phyloP scores from a whole-genome alignment of 805 yeast species.

The Lipomyces starkeyi region DNA sequence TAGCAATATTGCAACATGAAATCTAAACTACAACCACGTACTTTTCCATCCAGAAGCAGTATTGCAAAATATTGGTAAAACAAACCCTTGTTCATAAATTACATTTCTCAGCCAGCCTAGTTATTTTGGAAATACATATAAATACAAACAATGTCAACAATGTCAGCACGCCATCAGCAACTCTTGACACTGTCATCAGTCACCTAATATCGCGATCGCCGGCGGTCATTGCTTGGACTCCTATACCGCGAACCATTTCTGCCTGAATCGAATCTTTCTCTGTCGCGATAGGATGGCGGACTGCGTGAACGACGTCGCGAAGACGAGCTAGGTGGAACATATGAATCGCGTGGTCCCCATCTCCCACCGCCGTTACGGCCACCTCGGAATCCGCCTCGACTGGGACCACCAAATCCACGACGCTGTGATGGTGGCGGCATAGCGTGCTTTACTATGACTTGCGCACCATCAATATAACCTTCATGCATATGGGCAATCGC shows the following conservation, averaged over 20 bases:
- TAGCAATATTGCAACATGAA: not conserved
- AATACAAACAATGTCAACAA: not conserved
- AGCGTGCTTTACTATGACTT: conserved; percentile 23
- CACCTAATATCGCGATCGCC: conserved; percentile 2
- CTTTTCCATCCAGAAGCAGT: not conserved
- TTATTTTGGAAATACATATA: not conserved
- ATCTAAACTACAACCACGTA: not conserved
- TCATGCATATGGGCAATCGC: conserved; percentile 38
- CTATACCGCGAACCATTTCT: conserved; percentile 6
- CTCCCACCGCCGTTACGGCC: conserved; percentile 18
- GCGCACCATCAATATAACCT: conserved; percentile 33
- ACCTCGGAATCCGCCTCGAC: conserved; percentile 17
- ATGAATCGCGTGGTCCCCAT: conserved; percentile 9
- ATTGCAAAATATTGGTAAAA: not conserved
- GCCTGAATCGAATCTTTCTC: conserved; percentile 3
- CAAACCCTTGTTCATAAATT: not conserved
- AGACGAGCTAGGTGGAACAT: conserved; percentile 1
- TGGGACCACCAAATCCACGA: conserved; percentile 11
- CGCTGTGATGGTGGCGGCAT: conserved; percentile 18
- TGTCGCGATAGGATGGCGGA: conserved; percentile 18
- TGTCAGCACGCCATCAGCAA: not conserved
- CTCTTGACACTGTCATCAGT: not conserved
- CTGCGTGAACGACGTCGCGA: conserved; percentile 28
- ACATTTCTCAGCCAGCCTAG: not conserved
- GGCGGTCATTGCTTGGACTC: not conserved